Evolutionary conservation across 148 eudicot genomes (phyloP).

Genomic region (Rhododendron kiyosumense): DNA sequence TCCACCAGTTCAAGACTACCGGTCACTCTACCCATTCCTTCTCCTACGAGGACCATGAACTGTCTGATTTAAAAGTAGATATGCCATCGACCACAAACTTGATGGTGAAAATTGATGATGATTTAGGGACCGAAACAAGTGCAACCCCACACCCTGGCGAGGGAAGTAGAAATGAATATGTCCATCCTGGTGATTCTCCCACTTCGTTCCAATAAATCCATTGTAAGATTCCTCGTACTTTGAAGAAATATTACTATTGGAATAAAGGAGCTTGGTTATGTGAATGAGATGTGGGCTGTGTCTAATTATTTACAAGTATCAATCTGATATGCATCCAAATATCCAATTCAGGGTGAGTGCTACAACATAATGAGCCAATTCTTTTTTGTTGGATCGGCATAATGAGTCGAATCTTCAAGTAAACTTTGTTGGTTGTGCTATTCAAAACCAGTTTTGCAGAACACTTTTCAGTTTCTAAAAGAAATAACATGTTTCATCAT

Average conservation of each 20-base stretch:
- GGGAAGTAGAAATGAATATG: slow-evolving; percentile 6
- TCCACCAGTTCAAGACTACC: slow-evolving; percentile 58
- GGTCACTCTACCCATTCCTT: slow-evolving; percentile 35
- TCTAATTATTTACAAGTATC: background rate
- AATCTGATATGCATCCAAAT: background rate
- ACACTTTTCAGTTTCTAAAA: background rate
- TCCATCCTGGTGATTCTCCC: background rate
- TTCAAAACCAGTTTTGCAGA: background rate
- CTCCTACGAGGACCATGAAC: slow-evolving; percentile 19
- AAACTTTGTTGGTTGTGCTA: background rate
- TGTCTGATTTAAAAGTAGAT: slow-evolving; percentile 23
- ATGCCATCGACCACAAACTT: slow-evolving; percentile 19
- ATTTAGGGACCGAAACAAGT: slow-evolving; percentile 21
- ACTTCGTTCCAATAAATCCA: background rate
- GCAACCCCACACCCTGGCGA: background rate
- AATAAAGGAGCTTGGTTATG: background rate
- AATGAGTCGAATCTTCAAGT: background rate
- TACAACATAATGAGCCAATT: background rate
- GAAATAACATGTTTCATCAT: background rate
- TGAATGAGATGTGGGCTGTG: background rate
- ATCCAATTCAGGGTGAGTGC: background rate
- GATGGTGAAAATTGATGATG: slow-evolving; percentile 29
- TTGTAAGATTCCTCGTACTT: background rate
- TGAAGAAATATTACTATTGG: background rate
- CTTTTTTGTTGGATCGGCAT: too few species aligned